Conservation (phyloP, 768 basidiomycete species). For the Mycena galopus region DNA sequence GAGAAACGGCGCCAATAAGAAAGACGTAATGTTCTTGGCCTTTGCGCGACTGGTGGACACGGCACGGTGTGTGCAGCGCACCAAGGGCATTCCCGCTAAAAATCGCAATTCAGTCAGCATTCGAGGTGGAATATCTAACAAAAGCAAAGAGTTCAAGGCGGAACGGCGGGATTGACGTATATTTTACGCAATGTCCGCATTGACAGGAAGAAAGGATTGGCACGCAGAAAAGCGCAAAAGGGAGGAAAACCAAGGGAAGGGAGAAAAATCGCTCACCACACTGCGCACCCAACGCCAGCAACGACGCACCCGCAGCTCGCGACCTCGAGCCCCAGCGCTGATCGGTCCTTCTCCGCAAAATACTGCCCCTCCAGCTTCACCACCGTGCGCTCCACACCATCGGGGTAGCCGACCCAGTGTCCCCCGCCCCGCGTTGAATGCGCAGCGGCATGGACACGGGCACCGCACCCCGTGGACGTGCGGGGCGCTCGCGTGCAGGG, state of each 20-base stretch:
- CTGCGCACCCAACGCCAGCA: constrained; percentile 14
- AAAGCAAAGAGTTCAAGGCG: not conserved
- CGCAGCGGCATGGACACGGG: not conserved
- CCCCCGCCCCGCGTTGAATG: constrained; percentile 7
- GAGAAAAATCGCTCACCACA: constrained; percentile 10
- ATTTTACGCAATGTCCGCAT: constrained; percentile 19
- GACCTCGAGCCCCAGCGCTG: not conserved
- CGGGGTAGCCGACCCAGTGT: constrained; percentile 10
- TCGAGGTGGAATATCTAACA: not conserved
- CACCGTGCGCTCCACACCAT: constrained; percentile 6
- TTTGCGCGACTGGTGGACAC: constrained; percentile 4
- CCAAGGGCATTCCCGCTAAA: constrained; percentile 21
- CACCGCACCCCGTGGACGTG: constrained; percentile 10
- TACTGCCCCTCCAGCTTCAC: constrained; percentile 10
- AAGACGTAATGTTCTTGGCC: not conserved
- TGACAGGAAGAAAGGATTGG: too few species aligned
- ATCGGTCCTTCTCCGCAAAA: not conserved
- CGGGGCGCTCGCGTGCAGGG: not conserved
- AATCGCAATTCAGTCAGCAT: not conserved
- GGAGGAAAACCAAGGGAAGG: too few species aligned
- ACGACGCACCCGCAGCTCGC: constrained; percentile 12
- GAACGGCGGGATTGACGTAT: constrained; percentile 1
- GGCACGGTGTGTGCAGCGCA: constrained; percentile 17
- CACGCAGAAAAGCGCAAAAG: not conserved
- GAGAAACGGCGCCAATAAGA: not conserved